A percentile compares a stretch with the other conserved stretches of the same genome.
These are phyloP conservation scores for Coniella lustricola DNA, from an alignment of 2,329 filamentous ascomycete species.

Conservation along the genomic window DNA sequence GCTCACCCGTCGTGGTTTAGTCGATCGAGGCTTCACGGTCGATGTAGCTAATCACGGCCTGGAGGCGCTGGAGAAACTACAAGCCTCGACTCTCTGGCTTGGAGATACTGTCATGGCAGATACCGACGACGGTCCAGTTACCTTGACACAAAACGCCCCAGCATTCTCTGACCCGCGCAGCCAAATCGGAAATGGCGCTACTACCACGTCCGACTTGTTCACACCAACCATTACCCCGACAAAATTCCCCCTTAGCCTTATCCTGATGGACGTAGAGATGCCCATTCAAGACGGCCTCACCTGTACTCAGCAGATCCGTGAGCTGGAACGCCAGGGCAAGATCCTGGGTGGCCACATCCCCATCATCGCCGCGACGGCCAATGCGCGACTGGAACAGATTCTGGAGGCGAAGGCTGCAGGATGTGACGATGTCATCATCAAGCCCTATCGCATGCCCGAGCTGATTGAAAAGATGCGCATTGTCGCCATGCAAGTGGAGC, in stretches of 20 bases:
- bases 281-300: conserved; percentile 65
- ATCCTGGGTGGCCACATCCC: conserved; percentile 48
- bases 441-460: conserved; percentile 61
- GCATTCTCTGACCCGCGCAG: neutral
- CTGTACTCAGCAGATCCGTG: conserved; percentile 57
- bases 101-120: conserved; percentile 2
- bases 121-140: neutral
- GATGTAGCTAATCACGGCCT: conserved; percentile 43
- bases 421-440: conserved; percentile 62
- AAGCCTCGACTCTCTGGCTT: conserved; percentile 23
- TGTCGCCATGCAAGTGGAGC: conserved; percentile 29
- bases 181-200: no score
- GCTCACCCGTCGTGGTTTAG: conserved; percentile 44
- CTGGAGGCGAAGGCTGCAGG: conserved; percentile 42
- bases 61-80: conserved; percentile 31
- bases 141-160: neutral
- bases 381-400: conserved; percentile 57
- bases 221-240: conserved; percentile 4
- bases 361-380: conserved; percentile 62
- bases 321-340: conserved; percentile 48
- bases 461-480: conserved; percentile 52
- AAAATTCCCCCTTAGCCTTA: conserved; percentile 44
- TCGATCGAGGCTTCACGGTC: conserved; percentile 41
- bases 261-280: conserved; percentile 75
- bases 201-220: neutral